phyloP scores from a whole-genome alignment of 225 moss, liverwort and hornwort species.

The Polytrichum formosum region DNA sequence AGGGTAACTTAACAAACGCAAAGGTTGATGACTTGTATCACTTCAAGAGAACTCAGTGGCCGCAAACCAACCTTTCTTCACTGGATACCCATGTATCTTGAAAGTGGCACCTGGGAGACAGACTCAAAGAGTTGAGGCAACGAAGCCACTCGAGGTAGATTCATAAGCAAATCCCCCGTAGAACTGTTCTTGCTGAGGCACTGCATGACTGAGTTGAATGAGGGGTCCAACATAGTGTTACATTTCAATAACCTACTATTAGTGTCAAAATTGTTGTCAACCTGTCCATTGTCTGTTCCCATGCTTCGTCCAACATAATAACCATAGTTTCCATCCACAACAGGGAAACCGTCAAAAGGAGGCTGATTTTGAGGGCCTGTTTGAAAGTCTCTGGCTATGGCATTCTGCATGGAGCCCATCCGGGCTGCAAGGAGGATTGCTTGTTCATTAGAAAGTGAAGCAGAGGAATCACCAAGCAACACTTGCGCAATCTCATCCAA shows the following conservation, averaged over 20 bases:
- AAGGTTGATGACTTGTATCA: conserved; percentile 10
- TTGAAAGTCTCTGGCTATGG: conserved; percentile 54
- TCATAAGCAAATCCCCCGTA: conserved; percentile 74
- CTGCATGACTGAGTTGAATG: conserved; percentile 56
- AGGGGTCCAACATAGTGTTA: conserved; percentile 54
- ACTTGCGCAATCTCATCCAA: conserved; percentile 77
- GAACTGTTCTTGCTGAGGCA: conserved; percentile 66
- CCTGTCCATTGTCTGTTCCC: conserved; percentile 20
- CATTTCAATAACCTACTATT: conserved; percentile 45
- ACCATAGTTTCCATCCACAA: conserved; percentile 24
- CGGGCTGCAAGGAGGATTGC: conserved; percentile 57
- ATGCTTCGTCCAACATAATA: conserved; percentile 25
- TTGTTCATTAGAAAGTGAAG: conserved; percentile 55
- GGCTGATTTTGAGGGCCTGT: conserved; percentile 22
- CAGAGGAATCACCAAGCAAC: conserved; percentile 66
- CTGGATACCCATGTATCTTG: conserved; percentile 58
- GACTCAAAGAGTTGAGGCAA: conserved; percentile 85
- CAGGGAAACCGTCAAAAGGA: conserved; percentile 26
- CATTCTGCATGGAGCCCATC: conserved; percentile 63
- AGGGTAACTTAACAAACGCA: conserved; percentile 1
- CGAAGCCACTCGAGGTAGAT: conserved; percentile 84
- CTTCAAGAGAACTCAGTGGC: conserved; percentile 19
- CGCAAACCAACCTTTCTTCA: conserved; percentile 22
- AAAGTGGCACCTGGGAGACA: conserved; percentile 52
- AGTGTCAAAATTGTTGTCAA: conserved; percentile 54